phyloP scores from a whole-genome alignment of 1,139 yeast genomes.

The Yamadazyma triangularis region DNA sequence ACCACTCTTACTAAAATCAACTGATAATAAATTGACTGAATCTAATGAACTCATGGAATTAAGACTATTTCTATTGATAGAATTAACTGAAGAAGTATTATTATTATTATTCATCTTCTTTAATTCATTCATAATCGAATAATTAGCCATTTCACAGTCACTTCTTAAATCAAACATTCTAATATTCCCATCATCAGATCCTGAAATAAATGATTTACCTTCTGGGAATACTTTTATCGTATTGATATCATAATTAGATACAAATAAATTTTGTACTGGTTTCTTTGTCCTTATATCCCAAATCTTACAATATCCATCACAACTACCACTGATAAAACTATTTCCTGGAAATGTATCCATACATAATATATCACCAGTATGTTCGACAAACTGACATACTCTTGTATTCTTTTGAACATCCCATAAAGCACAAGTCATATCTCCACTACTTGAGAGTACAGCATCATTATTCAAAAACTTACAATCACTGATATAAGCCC shows the following conservation, averaged over 20 bases:
- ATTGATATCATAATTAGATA: conserved; percentile 65
- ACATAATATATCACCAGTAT: conserved; percentile 74
- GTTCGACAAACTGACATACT: conserved; percentile 61
- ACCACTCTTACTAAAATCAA: conserved; percentile 76
- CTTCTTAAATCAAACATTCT: conserved; percentile 72
- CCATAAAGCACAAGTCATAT: conserved; percentile 79
- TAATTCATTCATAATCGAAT: conserved; percentile 32
- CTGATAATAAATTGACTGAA: conserved; percentile 43
- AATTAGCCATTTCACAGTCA: conserved; percentile 63
- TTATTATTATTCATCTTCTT: conserved; percentile 3
- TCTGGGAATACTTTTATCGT: conserved; percentile 66
- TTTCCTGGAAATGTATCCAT: conserved; percentile 32
- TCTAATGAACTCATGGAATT: conserved; percentile 8
- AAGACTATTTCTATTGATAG: conserved; percentile 9
- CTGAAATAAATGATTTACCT: conserved; percentile 61
- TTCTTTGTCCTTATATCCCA: conserved; percentile 64
- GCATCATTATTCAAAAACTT: conserved; percentile 52
- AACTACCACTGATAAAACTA: conserved; percentile 64
- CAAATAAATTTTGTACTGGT: conserved; percentile 57
- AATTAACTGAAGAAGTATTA: conserved; percentile 1
- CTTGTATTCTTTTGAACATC: conserved; percentile 61
- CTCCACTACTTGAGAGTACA: conserved; percentile 77
- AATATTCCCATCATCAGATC: conserved; percentile 78
- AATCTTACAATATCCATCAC: conserved; percentile 66
- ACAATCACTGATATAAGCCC: conserved; percentile 76